Evolutionary conservation across 345 rosid genomes (phyloP), one percentile per base, ranked within the genome.

Genomic region (Pistacia atlantica): DNA sequence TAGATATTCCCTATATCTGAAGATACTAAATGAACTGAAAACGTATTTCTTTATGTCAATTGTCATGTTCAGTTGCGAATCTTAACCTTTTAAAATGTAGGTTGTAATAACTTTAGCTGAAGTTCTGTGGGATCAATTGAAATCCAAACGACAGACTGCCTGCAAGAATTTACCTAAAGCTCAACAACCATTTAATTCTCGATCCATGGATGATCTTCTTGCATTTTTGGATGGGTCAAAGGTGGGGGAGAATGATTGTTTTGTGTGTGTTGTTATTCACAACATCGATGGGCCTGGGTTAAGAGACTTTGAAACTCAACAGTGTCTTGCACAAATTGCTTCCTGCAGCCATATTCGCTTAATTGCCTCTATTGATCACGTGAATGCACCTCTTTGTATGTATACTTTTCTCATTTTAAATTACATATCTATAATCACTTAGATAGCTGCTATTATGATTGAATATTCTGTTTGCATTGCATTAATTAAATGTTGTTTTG

Each of bases 281-380:
- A 93, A 92, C 85, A 93, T 95, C 72, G 97, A 95, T 59, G 98
- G 99, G 45, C 93, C 97, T 77, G 93, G 88, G 45, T 69, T 95
- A 80, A 87, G 96, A 78, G 99, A 92, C 77, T 76, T 91, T 20
- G 97, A 92, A 70, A 90, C 87, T 75, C 98, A 96, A 56, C 97
- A 88, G 72, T 83, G 77, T 79, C 94, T 92, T 79, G 97, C 94
- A 57, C 89, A 78, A 25, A 82, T 96, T 42, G 97, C 99, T 86
- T 87, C 95, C 14, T 93, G 98, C 78, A 90, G 88, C 1, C 86
- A 84, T 77, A 80, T 92, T 62, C 95, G 91, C 38, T 63, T 92
- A 13, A 67, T 96, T 89, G 97, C 97, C 80, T 92, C 99, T n/a
- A 83, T 93, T 22, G 97, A 92, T 77, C 97, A 93, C 83, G 97